Percentiles rank a stretch among this genome's conserved stretches.
phyloP scores from a whole-genome alignment of 805 yeast species.

The Yarrowia hollandica region DNA sequence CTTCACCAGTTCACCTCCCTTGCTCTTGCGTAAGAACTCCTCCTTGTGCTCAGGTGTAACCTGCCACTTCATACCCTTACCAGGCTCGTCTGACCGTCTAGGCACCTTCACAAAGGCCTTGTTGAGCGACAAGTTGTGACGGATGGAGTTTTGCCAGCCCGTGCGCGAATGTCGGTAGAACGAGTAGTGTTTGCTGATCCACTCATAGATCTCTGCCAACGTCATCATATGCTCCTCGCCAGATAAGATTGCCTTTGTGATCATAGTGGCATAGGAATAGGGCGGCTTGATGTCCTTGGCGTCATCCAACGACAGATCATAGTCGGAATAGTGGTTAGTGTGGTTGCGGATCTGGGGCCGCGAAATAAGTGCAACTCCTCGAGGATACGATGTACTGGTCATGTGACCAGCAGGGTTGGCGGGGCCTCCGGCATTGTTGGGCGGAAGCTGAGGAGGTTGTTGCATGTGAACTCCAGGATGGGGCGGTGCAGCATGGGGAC shows the following conservation, averaged over 20 bases:
- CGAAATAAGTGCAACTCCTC: slow-evolving; percentile 47
- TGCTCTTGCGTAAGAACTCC: slow-evolving; percentile 80
- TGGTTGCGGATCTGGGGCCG: slow-evolving; percentile 44
- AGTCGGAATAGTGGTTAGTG: slow-evolving; percentile 38
- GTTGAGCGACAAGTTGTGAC: slow-evolving; percentile 90
- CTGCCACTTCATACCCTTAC: slow-evolving; percentile 99
- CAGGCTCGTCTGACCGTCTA: slow-evolving; percentile 92
- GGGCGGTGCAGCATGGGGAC: background rate
- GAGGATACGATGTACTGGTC: slow-evolving; percentile 40
- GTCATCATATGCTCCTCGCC: slow-evolving; percentile 86
- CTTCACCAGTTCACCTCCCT: slow-evolving; percentile 52
- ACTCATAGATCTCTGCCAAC: slow-evolving; percentile 84
- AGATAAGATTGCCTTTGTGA: slow-evolving; percentile 92
- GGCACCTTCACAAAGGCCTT: slow-evolving; percentile 98
- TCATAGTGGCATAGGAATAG: slow-evolving; percentile 96
- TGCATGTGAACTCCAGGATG: no score
- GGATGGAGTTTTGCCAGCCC: slow-evolving; percentile 98
- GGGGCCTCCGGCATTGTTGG: slow-evolving; percentile 4
- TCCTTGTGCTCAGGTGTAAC: slow-evolving; percentile 79
- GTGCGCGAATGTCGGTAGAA: slow-evolving; percentile 88
- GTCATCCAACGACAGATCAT: slow-evolving; percentile 76
- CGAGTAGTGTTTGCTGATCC: slow-evolving; percentile 86
- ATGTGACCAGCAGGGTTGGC: background rate
- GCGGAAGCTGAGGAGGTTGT: no score
- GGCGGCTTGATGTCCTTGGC: slow-evolving; percentile 95